Evolutionary conservation across 495 filamentous ascomycete species (phyloP).

Genomic region (Lasiosphaeria hispida): DNA sequence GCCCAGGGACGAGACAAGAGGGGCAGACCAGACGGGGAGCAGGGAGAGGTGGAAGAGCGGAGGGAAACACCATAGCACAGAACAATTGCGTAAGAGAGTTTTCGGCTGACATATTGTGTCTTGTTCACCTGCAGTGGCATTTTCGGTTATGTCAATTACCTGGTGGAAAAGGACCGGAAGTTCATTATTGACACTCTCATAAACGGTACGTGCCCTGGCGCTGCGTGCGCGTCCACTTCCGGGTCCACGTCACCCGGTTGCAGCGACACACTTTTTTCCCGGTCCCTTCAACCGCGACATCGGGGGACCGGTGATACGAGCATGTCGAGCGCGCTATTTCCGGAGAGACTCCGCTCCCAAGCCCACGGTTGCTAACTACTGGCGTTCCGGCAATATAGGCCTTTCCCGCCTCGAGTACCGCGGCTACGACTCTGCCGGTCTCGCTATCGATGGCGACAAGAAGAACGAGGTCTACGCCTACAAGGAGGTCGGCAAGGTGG

Average conservation of each 20-base stretch:
- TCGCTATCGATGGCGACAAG: constrained; percentile 96
- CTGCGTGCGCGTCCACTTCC: constrained; percentile 9
- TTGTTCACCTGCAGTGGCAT: constrained; percentile 69
- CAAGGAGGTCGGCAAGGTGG: constrained; percentile 99
- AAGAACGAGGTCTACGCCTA: constrained; percentile 96
- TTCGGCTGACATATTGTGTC: constrained; percentile 3
- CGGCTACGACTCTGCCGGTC: constrained; percentile 94
- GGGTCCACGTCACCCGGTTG: not conserved
- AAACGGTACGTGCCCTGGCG: constrained; percentile 61
- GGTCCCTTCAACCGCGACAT: constrained; percentile 11
- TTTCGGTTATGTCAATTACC: constrained; percentile 92
- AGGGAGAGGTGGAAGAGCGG: constrained; percentile 2
- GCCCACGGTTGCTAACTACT: constrained; percentile 21
- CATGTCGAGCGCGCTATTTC: constrained; percentile 1
- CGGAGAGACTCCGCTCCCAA: constrained; percentile 12
- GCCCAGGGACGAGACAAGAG: not conserved
- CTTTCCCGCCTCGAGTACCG: constrained; percentile 89
- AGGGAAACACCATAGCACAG: not conserved
- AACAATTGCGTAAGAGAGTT: not conserved
- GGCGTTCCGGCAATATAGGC: constrained; percentile 43
- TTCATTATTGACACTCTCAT: constrained; percentile 93
- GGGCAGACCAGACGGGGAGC: not conserved
- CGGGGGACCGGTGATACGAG: not conserved
- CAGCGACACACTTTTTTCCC: constrained; percentile 9
- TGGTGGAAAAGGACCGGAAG: constrained; percentile 94